Evolutionary conservation across 345 rosid genomes (phyloP).

Genomic region (Bretschneidera sinensis): DNA sequence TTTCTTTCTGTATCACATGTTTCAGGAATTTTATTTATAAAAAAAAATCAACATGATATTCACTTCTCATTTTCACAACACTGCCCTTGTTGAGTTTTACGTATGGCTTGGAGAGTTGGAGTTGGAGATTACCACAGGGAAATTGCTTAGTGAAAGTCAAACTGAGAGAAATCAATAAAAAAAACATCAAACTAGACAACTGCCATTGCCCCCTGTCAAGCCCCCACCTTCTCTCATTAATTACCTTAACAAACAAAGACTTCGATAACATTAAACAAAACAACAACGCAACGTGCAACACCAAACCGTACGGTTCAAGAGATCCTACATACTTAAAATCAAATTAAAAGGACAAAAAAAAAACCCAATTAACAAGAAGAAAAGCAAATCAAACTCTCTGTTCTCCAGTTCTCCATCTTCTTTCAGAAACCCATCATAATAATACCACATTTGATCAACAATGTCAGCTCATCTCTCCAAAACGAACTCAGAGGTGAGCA

Average conservation of each 20-base stretch:
- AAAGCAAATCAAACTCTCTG: background rate
- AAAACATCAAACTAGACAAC: slow-evolving; percentile 1
- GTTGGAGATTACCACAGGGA: too few relatives aligned
- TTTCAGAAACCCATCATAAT: background rate
- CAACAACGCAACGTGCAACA: slow-evolving; percentile 27
- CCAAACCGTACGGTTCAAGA: slow-evolving; percentile 23
- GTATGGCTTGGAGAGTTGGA: slow-evolving; percentile 1
- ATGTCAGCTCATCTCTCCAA: slow-evolving; percentile 48
- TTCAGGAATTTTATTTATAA: too few relatives aligned
- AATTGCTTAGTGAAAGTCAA: too few relatives aligned
- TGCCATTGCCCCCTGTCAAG: too few relatives aligned
- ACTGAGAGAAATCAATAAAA: background rate
- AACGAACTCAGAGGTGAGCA: slow-evolving; percentile 64
- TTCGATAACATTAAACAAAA: slow-evolving; percentile 29
- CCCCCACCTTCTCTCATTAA: slow-evolving; percentile 35
- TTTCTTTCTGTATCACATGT: too few relatives aligned
- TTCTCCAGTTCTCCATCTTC: slow-evolving; percentile 5
- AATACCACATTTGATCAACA: background rate
- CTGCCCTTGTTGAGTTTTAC: too few relatives aligned
- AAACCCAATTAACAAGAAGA: background rate
- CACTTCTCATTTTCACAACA: too few relatives aligned
- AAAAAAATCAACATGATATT: too few relatives aligned
- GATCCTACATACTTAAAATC: slow-evolving; percentile 11
- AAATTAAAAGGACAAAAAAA: background rate
- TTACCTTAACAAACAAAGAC: slow-evolving; percentile 22